Conservation (phyloP, 495 filamentous ascomycete species). For the Trichoderma erinaceum region DNA sequence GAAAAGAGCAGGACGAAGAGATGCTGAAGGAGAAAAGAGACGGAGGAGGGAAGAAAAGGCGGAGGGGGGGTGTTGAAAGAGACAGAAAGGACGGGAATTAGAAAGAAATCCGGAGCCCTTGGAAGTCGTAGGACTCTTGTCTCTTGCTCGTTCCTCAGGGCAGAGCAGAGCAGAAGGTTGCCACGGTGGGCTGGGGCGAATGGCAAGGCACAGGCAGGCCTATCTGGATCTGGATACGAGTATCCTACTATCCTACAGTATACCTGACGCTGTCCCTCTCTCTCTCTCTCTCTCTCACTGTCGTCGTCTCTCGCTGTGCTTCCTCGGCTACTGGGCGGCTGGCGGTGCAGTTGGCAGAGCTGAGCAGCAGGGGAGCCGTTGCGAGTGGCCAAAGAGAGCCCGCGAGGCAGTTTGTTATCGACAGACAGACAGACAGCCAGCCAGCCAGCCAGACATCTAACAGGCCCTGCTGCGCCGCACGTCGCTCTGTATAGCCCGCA, state of each 20-base stretch:
- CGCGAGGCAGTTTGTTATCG: conserved; percentile 5
- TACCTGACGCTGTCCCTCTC: too few relatives aligned
- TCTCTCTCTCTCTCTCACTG: too few relatives aligned
- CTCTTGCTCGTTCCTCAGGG: neutral
- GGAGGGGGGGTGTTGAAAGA: neutral
- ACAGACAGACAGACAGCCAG: neutral
- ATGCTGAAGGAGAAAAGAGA: neutral
- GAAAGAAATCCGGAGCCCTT: neutral
- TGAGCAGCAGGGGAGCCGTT: neutral
- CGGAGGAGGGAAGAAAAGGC: neutral
- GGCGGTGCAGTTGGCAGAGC: neutral
- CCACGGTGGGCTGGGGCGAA: conserved; percentile 8
- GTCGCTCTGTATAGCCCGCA: neutral
- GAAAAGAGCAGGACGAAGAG: neutral
- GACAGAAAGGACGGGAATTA: neutral
- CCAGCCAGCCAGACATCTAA: neutral
- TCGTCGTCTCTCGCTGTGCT: too few relatives aligned
- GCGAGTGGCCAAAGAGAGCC: neutral
- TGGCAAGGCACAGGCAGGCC: neutral
- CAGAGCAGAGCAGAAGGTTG: neutral
- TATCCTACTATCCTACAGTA: too few relatives aligned
- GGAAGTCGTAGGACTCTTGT: neutral
- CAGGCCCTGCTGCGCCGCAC: neutral
- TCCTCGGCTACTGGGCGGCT: too few relatives aligned
- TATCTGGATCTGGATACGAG: neutral